These are phyloP conservation scores for Actinomortierella ambigua DNA, from an alignment of 371 early-diverging fungal species.

Conservation along the genomic window DNA sequence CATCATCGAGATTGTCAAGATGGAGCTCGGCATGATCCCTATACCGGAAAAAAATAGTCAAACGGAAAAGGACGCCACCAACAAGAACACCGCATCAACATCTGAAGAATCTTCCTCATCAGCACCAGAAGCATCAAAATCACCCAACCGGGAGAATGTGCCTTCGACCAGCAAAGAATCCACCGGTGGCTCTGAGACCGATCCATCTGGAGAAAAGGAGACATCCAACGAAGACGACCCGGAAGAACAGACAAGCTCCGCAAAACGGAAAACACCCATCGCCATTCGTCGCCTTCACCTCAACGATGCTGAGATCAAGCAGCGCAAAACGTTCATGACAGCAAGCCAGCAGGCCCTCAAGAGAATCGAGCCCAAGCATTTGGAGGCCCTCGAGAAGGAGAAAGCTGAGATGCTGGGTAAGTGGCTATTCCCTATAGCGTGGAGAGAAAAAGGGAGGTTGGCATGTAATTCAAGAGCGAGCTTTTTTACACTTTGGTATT, in stretches of 20 bases:
- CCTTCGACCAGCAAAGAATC: too few species aligned
- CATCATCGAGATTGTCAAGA: constrained; percentile 34
- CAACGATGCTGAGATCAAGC: too few species aligned
- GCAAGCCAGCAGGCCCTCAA: constrained; percentile 38
- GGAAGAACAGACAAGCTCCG: neutral
- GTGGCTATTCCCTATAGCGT: neutral
- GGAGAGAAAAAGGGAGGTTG: neutral
- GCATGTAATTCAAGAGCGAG: neutral
- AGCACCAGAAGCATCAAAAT: too few species aligned
- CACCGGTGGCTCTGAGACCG: neutral
- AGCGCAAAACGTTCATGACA: too few species aligned
- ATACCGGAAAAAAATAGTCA: constrained; percentile 16
- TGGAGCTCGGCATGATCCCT: constrained; percentile 38
- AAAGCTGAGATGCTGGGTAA: constrained; percentile 75
- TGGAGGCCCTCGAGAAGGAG: constrained; percentile 63
- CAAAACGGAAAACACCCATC: too few species aligned
- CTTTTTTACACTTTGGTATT: neutral
- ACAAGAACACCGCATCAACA: neutral
- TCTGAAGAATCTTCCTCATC: too few species aligned
- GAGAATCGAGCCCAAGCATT: constrained; percentile 29
- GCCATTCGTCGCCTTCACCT: too few species aligned
- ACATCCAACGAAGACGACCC: neutral
- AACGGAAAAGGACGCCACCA: neutral
- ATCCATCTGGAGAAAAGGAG: neutral
- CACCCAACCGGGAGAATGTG: too few species aligned